phyloP scores from a whole-genome alignment of 2,329 filamentous ascomycete species.

The Sclerotiophoma versabilis region DNA sequence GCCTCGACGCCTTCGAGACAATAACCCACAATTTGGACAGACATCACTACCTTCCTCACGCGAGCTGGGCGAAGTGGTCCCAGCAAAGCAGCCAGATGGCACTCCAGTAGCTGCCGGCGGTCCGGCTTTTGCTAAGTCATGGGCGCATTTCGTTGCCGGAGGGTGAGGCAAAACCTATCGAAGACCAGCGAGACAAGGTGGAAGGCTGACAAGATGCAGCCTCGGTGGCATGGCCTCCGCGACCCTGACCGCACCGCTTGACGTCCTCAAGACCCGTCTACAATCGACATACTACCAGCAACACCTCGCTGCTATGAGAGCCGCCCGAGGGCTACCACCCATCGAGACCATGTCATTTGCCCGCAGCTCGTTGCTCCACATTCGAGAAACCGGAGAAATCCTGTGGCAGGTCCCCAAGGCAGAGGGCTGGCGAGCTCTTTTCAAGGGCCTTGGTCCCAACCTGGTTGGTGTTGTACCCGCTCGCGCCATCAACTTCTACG shows the following conservation, averaged over 20 bases:
- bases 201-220: slow-evolving; percentile 56
- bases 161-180: slow-evolving; percentile 62
- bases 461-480: slow-evolving; percentile 89
- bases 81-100: slow-evolving; percentile 54
- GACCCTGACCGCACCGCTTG: slow-evolving; percentile 90
- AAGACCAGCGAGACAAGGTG: slow-evolving; percentile 31
- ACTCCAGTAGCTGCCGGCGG: slow-evolving; percentile 47
- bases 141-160: slow-evolving; percentile 91
- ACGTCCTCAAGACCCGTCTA: slow-evolving; percentile 90
- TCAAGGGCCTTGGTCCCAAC: slow-evolving; percentile 92
- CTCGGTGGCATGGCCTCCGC: slow-evolving; percentile 90
- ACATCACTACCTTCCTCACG: slow-evolving; percentile 59
- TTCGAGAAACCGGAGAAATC: slow-evolving; percentile 86
- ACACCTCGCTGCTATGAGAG: slow-evolving; percentile 73
- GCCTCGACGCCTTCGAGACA: slow-evolving; percentile 40
- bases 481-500: slow-evolving; percentile 90
- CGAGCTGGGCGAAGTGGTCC: slow-evolving; percentile 65
- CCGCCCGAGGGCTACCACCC: slow-evolving; percentile 62
- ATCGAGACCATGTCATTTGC: slow-evolving; percentile 68
- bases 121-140: slow-evolving; percentile 71
- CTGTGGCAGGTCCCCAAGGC: slow-evolving; percentile 78
- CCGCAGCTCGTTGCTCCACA: slow-evolving; percentile 73
- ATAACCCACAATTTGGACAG: slow-evolving; percentile 35
- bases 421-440: slow-evolving; percentile 86
- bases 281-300: slow-evolving; percentile 95